These are phyloP conservation scores for Aspergillus ibericus DNA, from an alignment of 2,329 filamentous ascomycete species.

Conservation along the genomic window DNA sequence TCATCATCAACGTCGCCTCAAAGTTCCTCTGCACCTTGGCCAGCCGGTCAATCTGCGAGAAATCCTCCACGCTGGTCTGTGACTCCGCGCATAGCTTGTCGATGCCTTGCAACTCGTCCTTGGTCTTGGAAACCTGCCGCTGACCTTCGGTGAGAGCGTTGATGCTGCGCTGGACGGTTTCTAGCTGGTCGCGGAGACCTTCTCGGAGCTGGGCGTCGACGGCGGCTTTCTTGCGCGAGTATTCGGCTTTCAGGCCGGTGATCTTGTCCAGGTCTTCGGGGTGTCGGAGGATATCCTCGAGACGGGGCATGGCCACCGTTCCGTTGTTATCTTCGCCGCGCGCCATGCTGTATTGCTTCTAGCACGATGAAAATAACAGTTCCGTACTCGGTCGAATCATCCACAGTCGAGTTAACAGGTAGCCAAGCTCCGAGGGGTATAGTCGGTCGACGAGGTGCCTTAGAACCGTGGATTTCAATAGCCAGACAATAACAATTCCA, in stretches of 20 bases:
- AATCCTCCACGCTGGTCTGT: conserved; percentile 96
- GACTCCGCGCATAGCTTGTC: conserved; percentile 96
- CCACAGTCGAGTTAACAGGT: neutral
- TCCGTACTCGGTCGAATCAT: neutral
- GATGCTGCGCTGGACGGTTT: conserved; percentile 93
- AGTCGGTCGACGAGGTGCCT: neutral
- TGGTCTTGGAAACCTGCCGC: conserved; percentile 86
- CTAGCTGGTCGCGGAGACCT: conserved; percentile 86
- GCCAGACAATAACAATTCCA: no score
- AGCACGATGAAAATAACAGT: neutral
- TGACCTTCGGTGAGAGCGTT: conserved; percentile 84
- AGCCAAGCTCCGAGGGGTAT: neutral
- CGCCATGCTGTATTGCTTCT: conserved; percentile 32
- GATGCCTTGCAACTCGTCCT: conserved; percentile 98
- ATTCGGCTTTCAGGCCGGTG: conserved; percentile 81
- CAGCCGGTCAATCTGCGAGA: conserved; percentile 72
- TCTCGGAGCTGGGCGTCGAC: conserved; percentile 87
- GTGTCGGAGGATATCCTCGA: conserved; percentile 89
- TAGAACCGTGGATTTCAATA: neutral
- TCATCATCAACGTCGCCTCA: conserved; percentile 89
- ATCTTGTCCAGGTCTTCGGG: conserved; percentile 98
- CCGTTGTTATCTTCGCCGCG: conserved; percentile 52
- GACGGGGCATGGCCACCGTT: conserved; percentile 66
- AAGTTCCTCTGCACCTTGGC: conserved; percentile 78
- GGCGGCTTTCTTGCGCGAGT: conserved; percentile 87